Percentiles rank a stretch among this genome's conserved stretches.
Conservation (phyloP, 768 basidiomycete species). For the Albatrellus ellisii region DNA sequence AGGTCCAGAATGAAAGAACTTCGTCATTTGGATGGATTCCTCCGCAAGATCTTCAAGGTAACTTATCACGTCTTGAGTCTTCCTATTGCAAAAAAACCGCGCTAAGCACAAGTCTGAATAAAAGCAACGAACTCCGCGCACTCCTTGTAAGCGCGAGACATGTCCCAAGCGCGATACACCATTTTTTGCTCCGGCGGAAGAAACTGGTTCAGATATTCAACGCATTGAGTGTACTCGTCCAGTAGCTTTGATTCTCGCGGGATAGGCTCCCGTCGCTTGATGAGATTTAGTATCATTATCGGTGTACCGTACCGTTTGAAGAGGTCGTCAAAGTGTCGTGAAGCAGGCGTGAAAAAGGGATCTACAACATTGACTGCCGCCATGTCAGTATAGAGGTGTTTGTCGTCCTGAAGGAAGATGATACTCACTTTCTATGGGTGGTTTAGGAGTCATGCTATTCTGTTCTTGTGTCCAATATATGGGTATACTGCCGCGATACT, state of each 20-base stretch:
- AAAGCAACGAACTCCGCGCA: conserved; percentile 22
- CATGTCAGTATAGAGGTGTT: background rate
- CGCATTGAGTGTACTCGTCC: conserved; percentile 85
- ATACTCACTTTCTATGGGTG: conserved; percentile 85
- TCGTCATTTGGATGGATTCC: conserved; percentile 80
- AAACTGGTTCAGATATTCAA: conserved; percentile 90
- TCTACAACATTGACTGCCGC: conserved; percentile 77
- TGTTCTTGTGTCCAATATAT: conserved; percentile 95
- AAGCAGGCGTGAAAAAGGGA: conserved; percentile 89
- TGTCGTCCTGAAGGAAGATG: background rate
- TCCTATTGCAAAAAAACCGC: too few relatives aligned
- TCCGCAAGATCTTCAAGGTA: conserved; percentile 92
- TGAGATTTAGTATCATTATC: conserved; percentile 84
- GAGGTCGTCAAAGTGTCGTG: conserved; percentile 86
- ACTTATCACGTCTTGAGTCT: conserved; percentile 91
- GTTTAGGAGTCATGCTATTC: conserved; percentile 79
- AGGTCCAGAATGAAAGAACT: conserved; percentile 91
- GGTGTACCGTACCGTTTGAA: conserved; percentile 84
- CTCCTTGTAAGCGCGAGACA: conserved; percentile 93
- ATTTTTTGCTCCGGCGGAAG: conserved; percentile 77
- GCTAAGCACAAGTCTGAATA: background rate
- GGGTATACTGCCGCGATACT: conserved; percentile 93
- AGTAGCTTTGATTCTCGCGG: conserved; percentile 84
- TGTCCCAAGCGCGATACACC: conserved; percentile 92
- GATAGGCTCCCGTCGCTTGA: conserved; percentile 71